Evolutionary conservation across 2,329 filamentous ascomycete genomes (phyloP).

Genomic region (Fusarium fujikuroi): DNA sequence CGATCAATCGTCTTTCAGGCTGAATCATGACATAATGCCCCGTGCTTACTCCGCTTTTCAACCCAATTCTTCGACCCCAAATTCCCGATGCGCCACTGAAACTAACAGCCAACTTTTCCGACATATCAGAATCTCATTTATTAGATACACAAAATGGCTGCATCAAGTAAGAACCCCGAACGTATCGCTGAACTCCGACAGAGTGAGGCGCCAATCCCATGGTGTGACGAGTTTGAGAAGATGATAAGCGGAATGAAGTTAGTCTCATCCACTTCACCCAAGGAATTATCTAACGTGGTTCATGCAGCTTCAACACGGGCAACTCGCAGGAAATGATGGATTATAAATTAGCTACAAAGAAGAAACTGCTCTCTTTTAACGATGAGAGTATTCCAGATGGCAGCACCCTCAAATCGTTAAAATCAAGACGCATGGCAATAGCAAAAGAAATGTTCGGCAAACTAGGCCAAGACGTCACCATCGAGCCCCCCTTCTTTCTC

Average conservation of each 20-base stretch:
- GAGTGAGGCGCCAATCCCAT: slow-evolving; percentile 4
- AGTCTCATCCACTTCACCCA: fast-evolving
- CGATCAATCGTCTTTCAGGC: background rate
- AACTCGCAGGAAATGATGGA: background rate
- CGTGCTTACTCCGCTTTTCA: background rate
- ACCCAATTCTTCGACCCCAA: background rate
- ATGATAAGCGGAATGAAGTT: slow-evolving; percentile 28
- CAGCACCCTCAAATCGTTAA: background rate
- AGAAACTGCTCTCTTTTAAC: slow-evolving; percentile 1
- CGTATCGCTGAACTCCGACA: slow-evolving; percentile 3
- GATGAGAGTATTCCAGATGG: background rate
- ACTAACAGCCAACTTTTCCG: background rate
- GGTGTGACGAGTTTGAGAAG: slow-evolving; percentile 23
- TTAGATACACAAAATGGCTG: background rate
- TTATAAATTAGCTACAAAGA: background rate
- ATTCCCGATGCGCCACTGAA: background rate
- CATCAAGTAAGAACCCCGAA: background rate
- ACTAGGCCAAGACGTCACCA: background rate
- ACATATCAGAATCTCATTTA: background rate
- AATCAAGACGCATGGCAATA: background rate
- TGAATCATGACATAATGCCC: background rate
- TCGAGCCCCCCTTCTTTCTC: slow-evolving; percentile 16
- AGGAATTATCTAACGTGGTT: background rate
- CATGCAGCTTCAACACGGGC: background rate
- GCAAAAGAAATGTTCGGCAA: slow-evolving; percentile 5